Base-by-base conservation (phyloP, 306 rosid species). In the Vicia faba region DNA sequence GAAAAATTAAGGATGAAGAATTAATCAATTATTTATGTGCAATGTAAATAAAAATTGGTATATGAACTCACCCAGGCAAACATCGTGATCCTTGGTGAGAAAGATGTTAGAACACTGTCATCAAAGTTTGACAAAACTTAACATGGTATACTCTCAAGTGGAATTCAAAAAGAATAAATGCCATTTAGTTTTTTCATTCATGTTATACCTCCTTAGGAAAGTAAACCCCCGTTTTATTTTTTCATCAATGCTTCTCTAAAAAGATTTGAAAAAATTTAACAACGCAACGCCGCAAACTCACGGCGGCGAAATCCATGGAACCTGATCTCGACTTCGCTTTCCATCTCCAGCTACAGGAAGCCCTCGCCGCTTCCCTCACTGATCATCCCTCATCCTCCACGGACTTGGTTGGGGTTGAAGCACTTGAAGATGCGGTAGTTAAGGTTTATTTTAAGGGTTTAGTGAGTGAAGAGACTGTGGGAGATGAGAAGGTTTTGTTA, bases 21-120 rank as follows among this genome's bases (percentile, higher is more conserved):
- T 36, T 45, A 61, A 16, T 40, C 41, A 15, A 15, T 58, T 49
- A 62, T 55, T 29, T 60, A 75, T 61, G n/a, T n/a, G n/a, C n/a
- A n/a, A n/a, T n/a, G n/a, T n/a, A n/a, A n/a, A n/a, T n/a, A n/a
- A n/a, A n/a, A n/a, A n/a, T n/a, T n/a, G n/a, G n/a, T n/a, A n/a
- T n/a, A n/a, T n/a, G n/a, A n/a, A n/a, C n/a, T n/a, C n/a, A n/a
- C 98, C 98, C 43, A 89, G 87, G 62, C 96, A 92, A 77, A 92
- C 83, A 83, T 89, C 89, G 16, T 83, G 92, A 81, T 87, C 98
- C 87, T 85, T 92, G 61, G 98, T 89, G 20, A 92, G 92, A 84
- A 92, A 92, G 50, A 92, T 92, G 73, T 92, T 92, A 79, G 98
- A 92, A 73, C 98, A 89, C 98, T 92, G 89, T 76, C 61, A 66